Evolutionary conservation across 257 asterid species (phyloP).

Genomic region (Solanum appendiculatum): DNA sequence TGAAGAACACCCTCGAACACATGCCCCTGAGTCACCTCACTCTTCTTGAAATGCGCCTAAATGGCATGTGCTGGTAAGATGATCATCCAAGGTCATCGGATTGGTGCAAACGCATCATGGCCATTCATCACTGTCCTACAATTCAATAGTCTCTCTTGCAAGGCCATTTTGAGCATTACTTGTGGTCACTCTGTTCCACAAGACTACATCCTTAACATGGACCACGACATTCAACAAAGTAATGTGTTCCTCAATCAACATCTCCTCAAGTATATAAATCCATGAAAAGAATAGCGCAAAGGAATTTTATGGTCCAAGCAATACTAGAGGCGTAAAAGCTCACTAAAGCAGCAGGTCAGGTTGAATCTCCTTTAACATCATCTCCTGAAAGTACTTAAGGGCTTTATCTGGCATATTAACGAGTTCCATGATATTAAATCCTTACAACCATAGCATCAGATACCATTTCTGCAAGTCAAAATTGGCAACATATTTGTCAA

Average conservation of each 20-base stretch:
- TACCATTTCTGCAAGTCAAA: slow-evolving; percentile 39
- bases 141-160: slow-evolving; percentile 47
- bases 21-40: slow-evolving; percentile 34
- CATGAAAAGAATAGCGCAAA: slow-evolving; percentile 48
- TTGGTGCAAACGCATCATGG: slow-evolving; percentile 20
- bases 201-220: slow-evolving; percentile 46
- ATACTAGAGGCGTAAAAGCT: slow-evolving; percentile 46
- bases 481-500: slow-evolving; percentile 65
- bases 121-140: slow-evolving; percentile 31
- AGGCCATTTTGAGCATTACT: slow-evolving; percentile 71
- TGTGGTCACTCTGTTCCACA: slow-evolving; percentile 69
- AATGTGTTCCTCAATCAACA: slow-evolving; percentile 29
- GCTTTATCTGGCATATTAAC: slow-evolving; percentile 33
- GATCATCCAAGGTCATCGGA: slow-evolving; percentile 56
- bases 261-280: slow-evolving; percentile 37
- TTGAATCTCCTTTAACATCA: slow-evolving; percentile 28
- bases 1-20: slow-evolving; percentile 33
- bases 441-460: slow-evolving; percentile 39
- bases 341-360: slow-evolving; percentile 58
- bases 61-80: slow-evolving; percentile 60
- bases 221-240: slow-evolving; percentile 47
- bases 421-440: slow-evolving; percentile 68
- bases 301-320: slow-evolving; percentile 37
- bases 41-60: slow-evolving; percentile 68
- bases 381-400: slow-evolving; percentile 22